phyloP scores from a whole-genome alignment of 495 filamentous ascomycete genomes.

The Penicillium crystallinum region DNA sequence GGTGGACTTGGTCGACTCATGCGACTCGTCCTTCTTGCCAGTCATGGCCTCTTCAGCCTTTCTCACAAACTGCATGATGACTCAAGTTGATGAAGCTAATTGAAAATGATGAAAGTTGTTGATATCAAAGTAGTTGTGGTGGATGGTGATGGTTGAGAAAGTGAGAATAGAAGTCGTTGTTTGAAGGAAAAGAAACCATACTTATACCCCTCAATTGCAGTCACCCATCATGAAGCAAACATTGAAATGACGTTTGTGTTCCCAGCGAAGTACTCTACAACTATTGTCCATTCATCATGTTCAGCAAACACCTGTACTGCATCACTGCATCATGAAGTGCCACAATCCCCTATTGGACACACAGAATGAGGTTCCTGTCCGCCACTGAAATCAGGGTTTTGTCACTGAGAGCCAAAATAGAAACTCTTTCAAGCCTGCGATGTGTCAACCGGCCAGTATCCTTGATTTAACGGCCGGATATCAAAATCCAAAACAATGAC shows the following conservation, averaged over 20 bases:
- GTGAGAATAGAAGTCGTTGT: not conserved
- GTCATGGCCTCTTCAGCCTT: constrained; percentile 13
- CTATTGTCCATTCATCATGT: not conserved
- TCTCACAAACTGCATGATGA: constrained; percentile 6
- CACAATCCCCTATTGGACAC: not conserved
- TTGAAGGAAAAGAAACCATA: not conserved
- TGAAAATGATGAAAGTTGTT: not conserved
- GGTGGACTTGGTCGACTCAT: constrained; percentile 6
- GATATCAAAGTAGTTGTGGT: not conserved
- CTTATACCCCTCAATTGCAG: not conserved
- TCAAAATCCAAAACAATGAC: not conserved
- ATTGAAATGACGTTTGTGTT: not conserved
- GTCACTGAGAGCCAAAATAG: not conserved
- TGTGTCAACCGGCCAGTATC: not conserved
- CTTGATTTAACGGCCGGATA: not conserved
- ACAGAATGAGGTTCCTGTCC: not conserved
- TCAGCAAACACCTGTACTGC: not conserved
- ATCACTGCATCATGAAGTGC: not conserved
- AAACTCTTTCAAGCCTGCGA: not conserved
- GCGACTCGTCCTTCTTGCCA: constrained; percentile 3
- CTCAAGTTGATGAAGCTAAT: not conserved
- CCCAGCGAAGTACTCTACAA: not conserved
- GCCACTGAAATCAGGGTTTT: not conserved
- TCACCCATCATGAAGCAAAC: not conserved
- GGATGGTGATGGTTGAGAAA: not conserved